Evolutionary conservation across 2,329 filamentous ascomycete species (phyloP).

Genomic region (Thelonectria rubi): DNA sequence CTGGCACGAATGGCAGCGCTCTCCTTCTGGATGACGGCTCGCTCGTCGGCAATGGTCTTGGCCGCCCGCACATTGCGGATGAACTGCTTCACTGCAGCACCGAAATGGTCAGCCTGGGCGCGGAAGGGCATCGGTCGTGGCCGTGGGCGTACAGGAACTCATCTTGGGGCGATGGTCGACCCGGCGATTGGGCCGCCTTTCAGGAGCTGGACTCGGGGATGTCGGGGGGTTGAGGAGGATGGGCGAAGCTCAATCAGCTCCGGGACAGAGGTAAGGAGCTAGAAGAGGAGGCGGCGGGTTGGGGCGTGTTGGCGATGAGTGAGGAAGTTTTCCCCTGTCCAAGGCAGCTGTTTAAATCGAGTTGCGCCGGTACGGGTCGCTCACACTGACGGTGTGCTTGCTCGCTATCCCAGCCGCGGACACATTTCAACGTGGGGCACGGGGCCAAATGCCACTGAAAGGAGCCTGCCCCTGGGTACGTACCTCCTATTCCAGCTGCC

Average conservation of each 20-base stretch:
- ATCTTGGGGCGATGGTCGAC: slow-evolving; percentile 48
- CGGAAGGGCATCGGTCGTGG: slow-evolving; percentile 21
- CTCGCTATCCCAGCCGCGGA: slow-evolving; percentile 37
- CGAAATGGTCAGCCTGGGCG: slow-evolving; percentile 25
- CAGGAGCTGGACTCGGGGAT: slow-evolving; percentile 41
- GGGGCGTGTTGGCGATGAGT: slow-evolving; percentile 14
- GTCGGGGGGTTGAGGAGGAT: slow-evolving; percentile 15
- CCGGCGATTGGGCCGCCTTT: slow-evolving; percentile 45
- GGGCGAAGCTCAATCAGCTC: slow-evolving; percentile 38
- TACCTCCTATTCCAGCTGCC: slow-evolving; percentile 23
- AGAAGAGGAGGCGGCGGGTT: slow-evolving; percentile 7
- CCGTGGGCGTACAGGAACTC: slow-evolving; percentile 50
- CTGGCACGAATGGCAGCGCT: slow-evolving; percentile 97
- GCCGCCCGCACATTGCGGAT: slow-evolving; percentile 98
- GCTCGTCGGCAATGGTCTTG: slow-evolving; percentile 98
- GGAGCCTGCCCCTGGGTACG: slow-evolving; percentile 24
- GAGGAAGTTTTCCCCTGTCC: slow-evolving; percentile 29
- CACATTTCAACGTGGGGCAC: slow-evolving; percentile 45
- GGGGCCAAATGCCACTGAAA: slow-evolving; percentile 22
- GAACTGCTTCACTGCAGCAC: slow-evolving; percentile 89
- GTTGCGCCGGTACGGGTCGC: slow-evolving; percentile 39
- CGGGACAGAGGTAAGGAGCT: slow-evolving; percentile 25
- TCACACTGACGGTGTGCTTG: slow-evolving; percentile 40
- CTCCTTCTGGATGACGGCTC: slow-evolving; percentile 98
- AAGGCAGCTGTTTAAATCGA: slow-evolving; percentile 41